A percentile compares a stretch with the other conserved stretches of the same genome.
Conservation (phyloP, 768 basidiomycete species). For the Inosperma sp. region DNA sequence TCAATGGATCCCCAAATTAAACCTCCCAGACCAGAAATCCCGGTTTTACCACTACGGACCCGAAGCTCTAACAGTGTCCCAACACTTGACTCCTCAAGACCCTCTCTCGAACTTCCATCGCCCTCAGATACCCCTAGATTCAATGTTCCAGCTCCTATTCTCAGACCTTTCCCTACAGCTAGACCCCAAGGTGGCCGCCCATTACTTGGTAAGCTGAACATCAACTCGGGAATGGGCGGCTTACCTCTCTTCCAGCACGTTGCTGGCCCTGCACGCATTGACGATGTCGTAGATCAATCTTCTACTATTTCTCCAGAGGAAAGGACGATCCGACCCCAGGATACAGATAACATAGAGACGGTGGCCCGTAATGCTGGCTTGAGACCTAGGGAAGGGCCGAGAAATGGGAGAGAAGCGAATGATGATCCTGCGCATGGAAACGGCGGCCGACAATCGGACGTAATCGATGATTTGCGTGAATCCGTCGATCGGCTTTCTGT, state of each 20-base stretch:
- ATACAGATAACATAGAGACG: background rate
- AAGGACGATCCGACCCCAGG: conserved; percentile 8
- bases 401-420: background rate
- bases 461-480: background rate
- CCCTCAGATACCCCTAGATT: conserved; percentile 5
- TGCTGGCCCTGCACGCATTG: conserved; percentile 7
- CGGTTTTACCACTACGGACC: too few species aligned
- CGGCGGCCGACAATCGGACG: background rate
- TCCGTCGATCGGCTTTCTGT: background rate
- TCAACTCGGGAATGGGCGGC: conserved; percentile 3
- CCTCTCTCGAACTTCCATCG: background rate
- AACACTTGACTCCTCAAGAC: background rate
- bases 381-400: background rate
- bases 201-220: conserved; percentile 4
- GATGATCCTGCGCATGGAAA: background rate
- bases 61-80: background rate
- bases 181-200: background rate
- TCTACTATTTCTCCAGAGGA: conserved; percentile 8
- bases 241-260: conserved; percentile 5
- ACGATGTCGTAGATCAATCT: conserved; percentile 8
- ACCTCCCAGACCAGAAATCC: too few species aligned
- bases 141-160: conserved; percentile 3
- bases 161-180: background rate
- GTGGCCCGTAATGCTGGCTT: background rate
- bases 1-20: too few species aligned